phyloP scores from a whole-genome alignment of 2,329 filamentous ascomycete genomes.

The Geosmithia putterillii region DNA sequence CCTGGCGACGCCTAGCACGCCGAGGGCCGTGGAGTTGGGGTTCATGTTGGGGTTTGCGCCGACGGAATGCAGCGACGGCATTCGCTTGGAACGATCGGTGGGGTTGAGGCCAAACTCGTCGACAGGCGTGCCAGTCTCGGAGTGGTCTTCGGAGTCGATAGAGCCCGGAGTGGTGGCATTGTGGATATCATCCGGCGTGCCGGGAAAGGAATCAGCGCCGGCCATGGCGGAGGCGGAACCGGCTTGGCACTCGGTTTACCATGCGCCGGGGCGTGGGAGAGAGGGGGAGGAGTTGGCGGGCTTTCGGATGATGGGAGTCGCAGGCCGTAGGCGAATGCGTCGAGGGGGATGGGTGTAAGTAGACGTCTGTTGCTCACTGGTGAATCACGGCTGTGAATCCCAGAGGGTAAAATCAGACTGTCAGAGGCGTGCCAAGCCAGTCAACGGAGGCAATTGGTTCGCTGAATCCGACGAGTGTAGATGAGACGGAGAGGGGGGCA shows the following conservation, averaged over 20 bases:
- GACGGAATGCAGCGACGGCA: conserved; percentile 46
- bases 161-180: conserved; percentile 24
- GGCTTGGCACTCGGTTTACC: neutral
- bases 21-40: conserved; percentile 72
- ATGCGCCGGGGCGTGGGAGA: conserved; percentile 21
- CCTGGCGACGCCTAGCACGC: conserved; percentile 56
- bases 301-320: conserved; percentile 5
- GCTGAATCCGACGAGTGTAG: neutral
- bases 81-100: conserved; percentile 30
- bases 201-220: conserved; percentile 25
- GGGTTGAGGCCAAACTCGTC: conserved; percentile 22
- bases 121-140: conserved; percentile 34
- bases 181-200: conserved; percentile 32
- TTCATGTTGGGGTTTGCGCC: conserved; percentile 57
- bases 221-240: conserved; percentile 4
- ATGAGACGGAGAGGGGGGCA: neutral
- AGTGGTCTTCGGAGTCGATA: conserved; percentile 31
- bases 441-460: neutral
- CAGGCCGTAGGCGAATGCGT: neutral
- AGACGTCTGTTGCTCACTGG: neutral
- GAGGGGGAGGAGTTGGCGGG: neutral
- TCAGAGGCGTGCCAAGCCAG: too few species aligned
- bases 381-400: neutral
- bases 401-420: too few species aligned
- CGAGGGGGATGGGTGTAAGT: neutral